phyloP scores from a whole-genome alignment of 805 yeast genomes.

The Saturnispora quitensis region DNA sequence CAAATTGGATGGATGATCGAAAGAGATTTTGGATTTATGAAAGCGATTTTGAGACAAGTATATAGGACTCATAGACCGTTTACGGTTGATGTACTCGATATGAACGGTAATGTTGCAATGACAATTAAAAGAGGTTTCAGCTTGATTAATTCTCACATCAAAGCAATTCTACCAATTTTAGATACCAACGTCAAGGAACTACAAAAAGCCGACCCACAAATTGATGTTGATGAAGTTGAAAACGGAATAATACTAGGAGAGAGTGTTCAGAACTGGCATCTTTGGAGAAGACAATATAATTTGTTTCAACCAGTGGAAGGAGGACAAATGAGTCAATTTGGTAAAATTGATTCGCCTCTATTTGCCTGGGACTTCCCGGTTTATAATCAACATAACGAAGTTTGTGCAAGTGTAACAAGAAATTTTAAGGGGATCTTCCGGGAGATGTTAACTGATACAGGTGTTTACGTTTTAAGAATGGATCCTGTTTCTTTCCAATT shows the following conservation, averaged over 20 bases:
- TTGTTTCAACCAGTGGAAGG: slow-evolving; percentile 45
- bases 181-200: slow-evolving; percentile 23
- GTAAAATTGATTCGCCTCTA: slow-evolving; percentile 79
- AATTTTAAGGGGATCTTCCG: slow-evolving; percentile 94
- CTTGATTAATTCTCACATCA: slow-evolving; percentile 81
- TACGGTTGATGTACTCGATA: slow-evolving; percentile 61
- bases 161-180: slow-evolving; percentile 52
- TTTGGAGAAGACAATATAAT: slow-evolving; percentile 85
- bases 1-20: slow-evolving; percentile 77
- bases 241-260: slow-evolving; percentile 64
- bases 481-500: slow-evolving; percentile 63
- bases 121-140: slow-evolving; percentile 78
- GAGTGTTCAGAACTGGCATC: slow-evolving; percentile 87
- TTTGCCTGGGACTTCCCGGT: slow-evolving; percentile 83
- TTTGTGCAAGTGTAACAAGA: slow-evolving; percentile 74
- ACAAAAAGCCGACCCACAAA: slow-evolving; percentile 10
- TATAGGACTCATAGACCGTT: slow-evolving; percentile 84
- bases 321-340: slow-evolving; percentile 61
- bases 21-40: slow-evolving; percentile 60
- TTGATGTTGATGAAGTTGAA: slow-evolving; percentile 23
- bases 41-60: slow-evolving; percentile 72
- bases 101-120: slow-evolving; percentile 47
- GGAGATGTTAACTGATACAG: slow-evolving; percentile 90
- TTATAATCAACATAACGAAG: slow-evolving; percentile 42
- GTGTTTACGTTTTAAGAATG: slow-evolving; percentile 81